Evolutionary conservation across 2,329 filamentous ascomycete genomes (phyloP).

Genomic region (Nemania sp.): DNA sequence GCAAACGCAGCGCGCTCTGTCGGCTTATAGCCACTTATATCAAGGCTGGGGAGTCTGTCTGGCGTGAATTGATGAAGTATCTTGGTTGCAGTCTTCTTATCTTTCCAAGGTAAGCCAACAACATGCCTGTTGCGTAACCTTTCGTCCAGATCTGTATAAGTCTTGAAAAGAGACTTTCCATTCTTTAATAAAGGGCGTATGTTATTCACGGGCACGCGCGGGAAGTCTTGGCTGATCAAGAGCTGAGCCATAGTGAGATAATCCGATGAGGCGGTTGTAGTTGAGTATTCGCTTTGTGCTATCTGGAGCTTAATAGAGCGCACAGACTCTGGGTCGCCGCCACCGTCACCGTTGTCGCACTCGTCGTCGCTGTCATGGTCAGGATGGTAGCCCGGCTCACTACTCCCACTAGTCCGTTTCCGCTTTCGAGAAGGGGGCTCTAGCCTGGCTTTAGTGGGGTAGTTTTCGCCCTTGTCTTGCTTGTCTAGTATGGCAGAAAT

Average conservation of each 20-base stretch:
- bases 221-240: constrained; percentile 55
- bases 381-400: constrained; percentile 1
- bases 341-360: constrained; percentile 38
- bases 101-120: constrained; percentile 39
- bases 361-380: constrained; percentile 40
- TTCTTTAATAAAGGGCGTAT: constrained; percentile 46
- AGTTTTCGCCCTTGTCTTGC: constrained; percentile 54
- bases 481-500: constrained; percentile 57
- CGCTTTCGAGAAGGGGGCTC: constrained; percentile 53
- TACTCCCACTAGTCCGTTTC: constrained; percentile 51
- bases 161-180: constrained; percentile 51
- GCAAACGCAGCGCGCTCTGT: constrained; percentile 50
- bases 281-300: constrained; percentile 25
- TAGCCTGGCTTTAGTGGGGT: constrained; percentile 51
- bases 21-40: constrained; percentile 34
- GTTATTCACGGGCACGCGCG: constrained; percentile 44
- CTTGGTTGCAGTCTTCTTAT: constrained; percentile 50
- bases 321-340: constrained; percentile 31
- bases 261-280: constrained; percentile 5
- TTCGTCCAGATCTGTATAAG: constrained; percentile 53
- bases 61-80: constrained; percentile 34
- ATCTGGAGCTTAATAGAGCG: constrained; percentile 41
- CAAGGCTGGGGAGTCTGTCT: constrained; percentile 37
- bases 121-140: constrained; percentile 41
- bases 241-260: constrained; percentile 42